Conservation (phyloP, 768 basidiomycete species). For the Trametes elegans region DNA sequence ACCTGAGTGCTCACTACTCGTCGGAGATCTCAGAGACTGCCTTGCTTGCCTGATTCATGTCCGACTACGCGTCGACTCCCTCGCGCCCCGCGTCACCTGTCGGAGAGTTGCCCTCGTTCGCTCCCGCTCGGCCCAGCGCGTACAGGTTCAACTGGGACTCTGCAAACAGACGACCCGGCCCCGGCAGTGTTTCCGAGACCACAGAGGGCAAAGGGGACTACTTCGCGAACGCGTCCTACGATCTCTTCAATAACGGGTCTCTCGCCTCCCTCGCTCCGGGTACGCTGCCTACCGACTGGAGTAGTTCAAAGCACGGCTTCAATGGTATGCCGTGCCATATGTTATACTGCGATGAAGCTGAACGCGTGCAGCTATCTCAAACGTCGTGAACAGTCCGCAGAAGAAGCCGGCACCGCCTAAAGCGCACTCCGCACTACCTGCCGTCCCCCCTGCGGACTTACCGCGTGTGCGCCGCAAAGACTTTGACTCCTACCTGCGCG, state of each 20-base stretch:
- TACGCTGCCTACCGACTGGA: slow-evolving; percentile 66
- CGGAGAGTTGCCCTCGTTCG: slow-evolving; percentile 41
- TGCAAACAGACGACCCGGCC: slow-evolving; percentile 50
- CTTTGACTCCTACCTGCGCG: slow-evolving; percentile 78
- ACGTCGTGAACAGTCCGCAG: slow-evolving; percentile 88
- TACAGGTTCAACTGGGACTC: slow-evolving; percentile 81
- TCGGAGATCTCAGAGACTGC: no score
- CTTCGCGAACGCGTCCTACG: slow-evolving; percentile 45
- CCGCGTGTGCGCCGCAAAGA: slow-evolving; percentile 80
- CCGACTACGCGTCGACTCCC: slow-evolving; percentile 47
- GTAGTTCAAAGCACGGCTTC: slow-evolving; percentile 81
- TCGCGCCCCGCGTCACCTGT: slow-evolving; percentile 60
- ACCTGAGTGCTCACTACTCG: no score
- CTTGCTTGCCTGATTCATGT: slow-evolving; percentile 28
- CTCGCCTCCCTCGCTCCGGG: slow-evolving; percentile 45
- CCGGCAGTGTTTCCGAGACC: slow-evolving; percentile 71
- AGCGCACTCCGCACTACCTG: slow-evolving; percentile 75
- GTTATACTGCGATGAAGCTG: not conserved
- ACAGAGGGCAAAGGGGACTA: slow-evolving; percentile 67
- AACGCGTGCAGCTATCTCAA: slow-evolving; percentile 76
- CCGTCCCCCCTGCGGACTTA: slow-evolving; percentile 69
- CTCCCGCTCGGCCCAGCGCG: slow-evolving; percentile 44
- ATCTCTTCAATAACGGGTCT: slow-evolving; percentile 43
- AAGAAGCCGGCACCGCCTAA: slow-evolving; percentile 84
- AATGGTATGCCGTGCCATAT: slow-evolving; percentile 54